These are phyloP conservation scores for Phytophthora sojae DNA, from an alignment of 352 stramenopile species.

Conservation along the genomic window DNA sequence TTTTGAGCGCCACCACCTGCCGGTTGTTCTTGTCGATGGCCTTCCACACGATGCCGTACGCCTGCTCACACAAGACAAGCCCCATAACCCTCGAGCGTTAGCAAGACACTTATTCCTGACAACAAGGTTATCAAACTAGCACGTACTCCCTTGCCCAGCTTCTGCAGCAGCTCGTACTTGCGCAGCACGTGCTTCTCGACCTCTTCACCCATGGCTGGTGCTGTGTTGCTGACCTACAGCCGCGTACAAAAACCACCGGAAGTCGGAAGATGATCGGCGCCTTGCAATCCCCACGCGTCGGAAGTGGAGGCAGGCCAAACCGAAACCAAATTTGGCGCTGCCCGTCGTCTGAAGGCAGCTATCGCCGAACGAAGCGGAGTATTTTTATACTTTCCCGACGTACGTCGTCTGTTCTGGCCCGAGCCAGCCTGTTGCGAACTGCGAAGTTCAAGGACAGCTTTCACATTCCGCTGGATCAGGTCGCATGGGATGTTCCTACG, in stretches of 20 bases:
- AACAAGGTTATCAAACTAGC: not conserved
- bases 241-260: constrained; percentile 10
- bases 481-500: constrained; percentile 6
- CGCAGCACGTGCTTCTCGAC: constrained; percentile 94
- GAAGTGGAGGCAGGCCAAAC: constrained; percentile 13
- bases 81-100: constrained; percentile 13
- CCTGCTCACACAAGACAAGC: constrained; percentile 45
- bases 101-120: constrained; percentile 3
- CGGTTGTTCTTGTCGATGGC: constrained; percentile 94
- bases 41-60: constrained; percentile 97
- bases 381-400: constrained; percentile 37
- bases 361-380: constrained; percentile 8
- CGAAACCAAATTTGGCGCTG: constrained; percentile 36
- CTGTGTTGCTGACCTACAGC: constrained; percentile 1
- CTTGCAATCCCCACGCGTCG: constrained; percentile 5
- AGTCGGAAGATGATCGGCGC: constrained; percentile 16
- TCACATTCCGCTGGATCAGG: constrained; percentile 24
- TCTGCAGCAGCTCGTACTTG: constrained; percentile 95
- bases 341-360: constrained; percentile 6
- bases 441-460: constrained; percentile 21
- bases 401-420: constrained; percentile 11
- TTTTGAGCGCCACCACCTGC: constrained; percentile 95
- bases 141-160: constrained; percentile 92
- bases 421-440: constrained; percentile 20
- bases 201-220: constrained; percentile 86